Base-by-base conservation (phyloP, 495 filamentous ascomycete genomes). In the Poronia punctata region DNA sequence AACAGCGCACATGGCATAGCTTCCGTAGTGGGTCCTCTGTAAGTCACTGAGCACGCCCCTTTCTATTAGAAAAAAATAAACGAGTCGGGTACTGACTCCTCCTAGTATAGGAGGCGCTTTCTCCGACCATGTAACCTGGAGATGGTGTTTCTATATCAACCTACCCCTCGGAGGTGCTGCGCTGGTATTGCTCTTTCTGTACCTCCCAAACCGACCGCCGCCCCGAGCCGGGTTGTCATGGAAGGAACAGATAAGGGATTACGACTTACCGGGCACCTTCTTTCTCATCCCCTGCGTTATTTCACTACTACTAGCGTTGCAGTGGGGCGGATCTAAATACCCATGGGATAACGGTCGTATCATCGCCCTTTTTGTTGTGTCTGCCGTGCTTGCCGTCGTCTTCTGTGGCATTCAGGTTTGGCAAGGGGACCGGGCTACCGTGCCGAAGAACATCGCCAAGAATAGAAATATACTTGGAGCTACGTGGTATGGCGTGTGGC, bases 271-370 rank as follows among this genome's bases (percentile, higher is more conserved):
- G 1, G 87, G 87, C 2, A 82, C 75, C 0, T 1, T 67, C 2
- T 56, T 83, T 38, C 83, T 93, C 51, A 61, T 93, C 20, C 84
- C 85, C 1, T 71, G 67, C 4, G 9, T 40, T 8, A 40, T 40
- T 9, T 81, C 74, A 46, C 60, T 90, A 2, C 56, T 94, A 10
- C 66, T 95, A 0, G 88, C 88, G 0, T 66, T 95, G 14, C 86
- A 92, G 56, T 95, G 88, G 88, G 88, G 86, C 30, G 88, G 87
- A 3, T 72, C 71, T 0, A 72, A 62, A 19, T 86, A 89, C 45
- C 45, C 60, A 0, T 93, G 86, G 87, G 53, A 44, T 33, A 70
- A 68, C 46, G 76, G 68, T 35, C 77, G 80, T 10, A 79, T 89
- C 48, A 83, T 89, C 36, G 72, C 21, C 0, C 67, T 93, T 2